Evolutionary conservation across 805 yeast species (phyloP).

Genomic region (Barnettozyma wickerhamii): DNA sequence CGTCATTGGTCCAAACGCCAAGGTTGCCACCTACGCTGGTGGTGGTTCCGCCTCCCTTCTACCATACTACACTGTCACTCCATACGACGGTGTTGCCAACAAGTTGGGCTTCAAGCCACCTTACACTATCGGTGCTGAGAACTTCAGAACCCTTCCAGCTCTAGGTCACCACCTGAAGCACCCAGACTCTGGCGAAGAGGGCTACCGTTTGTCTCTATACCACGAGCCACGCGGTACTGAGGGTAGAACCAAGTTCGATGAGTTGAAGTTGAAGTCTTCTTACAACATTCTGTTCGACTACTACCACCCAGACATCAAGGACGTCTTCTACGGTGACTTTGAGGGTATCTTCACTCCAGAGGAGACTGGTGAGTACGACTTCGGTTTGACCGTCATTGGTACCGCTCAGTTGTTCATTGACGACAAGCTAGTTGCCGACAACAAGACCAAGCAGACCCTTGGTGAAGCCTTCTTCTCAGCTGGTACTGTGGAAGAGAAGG

Average conservation of each 20-base stretch:
- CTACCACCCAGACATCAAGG: conserved; percentile 18
- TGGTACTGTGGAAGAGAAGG: conserved; percentile 50
- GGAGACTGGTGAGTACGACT: conserved; percentile 42
- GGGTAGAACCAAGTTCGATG: conserved; percentile 28
- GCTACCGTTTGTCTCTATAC: conserved; percentile 25
- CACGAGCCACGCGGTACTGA: conserved; percentile 19
- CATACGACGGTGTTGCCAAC: conserved; percentile 40
- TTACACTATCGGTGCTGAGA: conserved; percentile 34
- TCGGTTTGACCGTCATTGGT: conserved; percentile 51
- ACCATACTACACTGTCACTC: conserved; percentile 45
- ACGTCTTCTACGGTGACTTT: conserved; percentile 40
- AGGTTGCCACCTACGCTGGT: conserved; percentile 46
- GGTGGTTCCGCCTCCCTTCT: conserved; percentile 58
- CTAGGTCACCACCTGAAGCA: conserved; percentile 26
- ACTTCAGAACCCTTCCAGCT: conserved; percentile 32
- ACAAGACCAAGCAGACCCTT: conserved; percentile 44
- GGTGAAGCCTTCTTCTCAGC: conserved; percentile 50
- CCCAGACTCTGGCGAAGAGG: conserved; percentile 23
- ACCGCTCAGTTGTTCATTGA: conserved; percentile 52
- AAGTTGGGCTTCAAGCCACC: conserved; percentile 24
- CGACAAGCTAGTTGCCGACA: conserved; percentile 50
- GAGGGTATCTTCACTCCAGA: conserved; percentile 45
- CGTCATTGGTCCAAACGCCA: conserved; percentile 59
- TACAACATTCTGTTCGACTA: conserved; percentile 29
- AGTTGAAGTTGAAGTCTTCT: conserved; percentile 19